A percentile compares a stretch with the other conserved stretches of the same genome.
phyloP scores from a whole-genome alignment of 108 stramenopile species.

The Pseudonitzschia multistriata region DNA sequence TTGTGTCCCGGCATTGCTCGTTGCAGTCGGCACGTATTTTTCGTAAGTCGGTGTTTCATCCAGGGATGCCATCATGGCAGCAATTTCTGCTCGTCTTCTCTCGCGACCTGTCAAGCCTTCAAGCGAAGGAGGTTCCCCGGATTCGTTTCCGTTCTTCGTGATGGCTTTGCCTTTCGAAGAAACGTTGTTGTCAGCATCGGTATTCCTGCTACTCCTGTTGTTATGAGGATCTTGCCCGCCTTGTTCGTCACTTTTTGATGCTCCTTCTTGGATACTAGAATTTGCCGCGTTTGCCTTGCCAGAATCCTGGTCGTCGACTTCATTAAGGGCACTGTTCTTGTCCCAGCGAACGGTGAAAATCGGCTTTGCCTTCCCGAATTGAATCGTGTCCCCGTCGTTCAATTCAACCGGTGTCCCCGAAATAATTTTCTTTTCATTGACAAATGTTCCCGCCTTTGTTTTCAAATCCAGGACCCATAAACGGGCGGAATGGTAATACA shows the following conservation, averaged over 20 bases:
- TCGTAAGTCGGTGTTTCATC: conserved; percentile 64
- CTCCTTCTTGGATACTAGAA: neutral
- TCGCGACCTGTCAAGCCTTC: conserved; percentile 57
- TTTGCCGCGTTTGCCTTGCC: neutral
- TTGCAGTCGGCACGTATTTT: conserved; percentile 16
- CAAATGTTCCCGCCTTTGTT: conserved; percentile 19
- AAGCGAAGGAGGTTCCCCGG: conserved; percentile 17
- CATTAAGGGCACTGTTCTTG: neutral
- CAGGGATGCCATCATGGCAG: conserved; percentile 78
- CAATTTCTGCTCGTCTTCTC: conserved; percentile 79
- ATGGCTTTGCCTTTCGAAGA: neutral
- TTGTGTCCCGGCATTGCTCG: conserved; percentile 17
- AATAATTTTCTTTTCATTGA: conserved; percentile 10
- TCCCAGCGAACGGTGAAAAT: conserved; percentile 19
- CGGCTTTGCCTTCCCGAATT: conserved; percentile 28
- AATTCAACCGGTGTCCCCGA: conserved; percentile 14
- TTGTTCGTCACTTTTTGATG: neutral
- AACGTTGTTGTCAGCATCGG: neutral
- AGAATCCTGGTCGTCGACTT: neutral
- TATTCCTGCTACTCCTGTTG: neutral
- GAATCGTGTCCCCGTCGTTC: conserved; percentile 24
- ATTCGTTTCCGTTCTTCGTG: neutral
- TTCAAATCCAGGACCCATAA: conserved; percentile 23
- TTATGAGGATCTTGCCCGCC: no score
- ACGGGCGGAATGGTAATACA: conserved; percentile 37